Evolutionary conservation across 2,329 filamentous ascomycete genomes (phyloP), one percentile per base, ranked within the genome.

Genomic region (Rhytidhysteron rufulum): DNA sequence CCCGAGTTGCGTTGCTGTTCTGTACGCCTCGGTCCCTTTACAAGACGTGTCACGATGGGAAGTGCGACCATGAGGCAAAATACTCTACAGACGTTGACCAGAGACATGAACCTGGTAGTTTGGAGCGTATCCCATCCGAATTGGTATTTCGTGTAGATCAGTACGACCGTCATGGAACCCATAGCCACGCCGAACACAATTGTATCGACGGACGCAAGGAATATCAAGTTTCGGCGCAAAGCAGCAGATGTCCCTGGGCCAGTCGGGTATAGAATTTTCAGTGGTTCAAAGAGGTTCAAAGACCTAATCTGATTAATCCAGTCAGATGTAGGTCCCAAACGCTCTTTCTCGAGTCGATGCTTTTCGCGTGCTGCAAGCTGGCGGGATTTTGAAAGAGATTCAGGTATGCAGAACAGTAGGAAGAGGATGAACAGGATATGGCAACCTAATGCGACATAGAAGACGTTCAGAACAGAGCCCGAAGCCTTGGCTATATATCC

Each of bases 91-190:
- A 79, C 74, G 54, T 88, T 95, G 37, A 88, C 74, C n/a, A 85
- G 71, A 1, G 87, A 91, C 39, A 95, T 78, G 62, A 89, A 96
- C 13, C 82, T 74, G 32, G 86, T 88, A 10, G 85, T 85, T 62
- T 95, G 85, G 41, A 88, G 75, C 29, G 83, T 89, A 34, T 80
- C 78, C 93, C 93, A 97, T 39, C 77, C 73, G 58, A 95, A 97
- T 52, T 82, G 78, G 54, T 79, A 85, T 50, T 87, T 83, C 18
- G 82, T 82, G 66, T 97, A 98, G 40, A 95, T 78, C 40, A 97
- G 75, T 16, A 93, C 74, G 25, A 96, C 82, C n/a, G 83, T 80
- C 45, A 88, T 82, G 0, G 82, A 79, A 34, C 90, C 88, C 75
- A 96, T 86, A 6, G 84, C 82, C 0, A 89, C 78, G 17, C 88